Base-by-base conservation (phyloP, 306 rosid species). In the Lagenaria siceraria region DNA sequence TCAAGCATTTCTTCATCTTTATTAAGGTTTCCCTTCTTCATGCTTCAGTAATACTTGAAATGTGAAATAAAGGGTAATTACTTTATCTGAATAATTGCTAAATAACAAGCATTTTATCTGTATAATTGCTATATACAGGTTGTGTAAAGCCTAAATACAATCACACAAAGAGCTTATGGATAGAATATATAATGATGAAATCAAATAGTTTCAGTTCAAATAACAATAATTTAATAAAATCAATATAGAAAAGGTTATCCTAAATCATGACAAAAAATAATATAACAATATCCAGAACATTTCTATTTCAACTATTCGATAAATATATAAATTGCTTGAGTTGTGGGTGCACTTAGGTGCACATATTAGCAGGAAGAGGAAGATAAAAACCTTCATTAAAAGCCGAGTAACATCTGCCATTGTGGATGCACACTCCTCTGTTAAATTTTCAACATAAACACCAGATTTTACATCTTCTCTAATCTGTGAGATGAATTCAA, bases 391-490 rank as follows among this genome's bases (percentile, higher is more conserved):
- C 98, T 92, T 96, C 75, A 88, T 78, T 74, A 96, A 77, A 78
- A 96, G 94, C 83, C 79, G 90, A 69, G 86, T 85, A 76, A 92
- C 94, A 85, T 96, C 99, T 68, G 83, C 81, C 86, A 88, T 87
- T 0, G 93, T 85, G 48, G 84, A 73, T 59, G 89, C 98, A 54
- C 83, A 86, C 85, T 96, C 87, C 88, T 90, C 99, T 5, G 91
- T 92, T 42, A 96, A 97, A 83, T 88, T 96, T 82, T 96, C 99
- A 48, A 96, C 98, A 88, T 96, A 96, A 24, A 96, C 94, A 77
- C 99, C 99, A 84, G 98, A 90, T 86, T 92, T 96, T 78, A 96
- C 99, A 84, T 92, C 99, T 89, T 96, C 99, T 83, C 99, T 85
- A 56, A 96, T 88, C 98, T 96, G 94, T 68, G 76, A 77, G 55